These are phyloP conservation scores for Ogataea neopini DNA, from an alignment of 805 yeast species.

Conservation along the genomic window DNA sequence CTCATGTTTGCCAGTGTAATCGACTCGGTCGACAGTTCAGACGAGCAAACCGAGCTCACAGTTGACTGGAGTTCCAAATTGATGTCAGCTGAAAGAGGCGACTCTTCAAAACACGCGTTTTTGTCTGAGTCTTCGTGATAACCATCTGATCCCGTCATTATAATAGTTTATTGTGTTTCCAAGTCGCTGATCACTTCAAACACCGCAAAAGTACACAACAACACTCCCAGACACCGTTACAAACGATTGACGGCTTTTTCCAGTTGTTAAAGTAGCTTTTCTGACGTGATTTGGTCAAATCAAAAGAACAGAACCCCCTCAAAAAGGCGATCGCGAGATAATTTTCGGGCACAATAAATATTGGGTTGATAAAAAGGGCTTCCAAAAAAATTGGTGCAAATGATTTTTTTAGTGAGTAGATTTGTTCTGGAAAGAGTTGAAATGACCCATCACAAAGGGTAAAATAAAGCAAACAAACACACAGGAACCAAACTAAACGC, in stretches of 20 bases:
- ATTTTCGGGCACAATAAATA: slow-evolving; percentile 1
- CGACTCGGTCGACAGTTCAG: slow-evolving; percentile 16
- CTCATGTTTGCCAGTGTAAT: slow-evolving; percentile 8
- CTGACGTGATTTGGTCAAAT: not conserved
- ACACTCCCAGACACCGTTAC: not conserved
- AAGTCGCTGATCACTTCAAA: too few relatives aligned
- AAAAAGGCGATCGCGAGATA: slow-evolving; percentile 4
- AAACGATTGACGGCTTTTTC: not conserved
- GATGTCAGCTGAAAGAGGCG: slow-evolving; percentile 14
- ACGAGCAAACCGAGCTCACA: slow-evolving; percentile 13
- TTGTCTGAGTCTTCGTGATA: not conserved
- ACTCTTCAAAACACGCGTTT: slow-evolving; percentile 13
- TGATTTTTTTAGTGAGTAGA: not conserved
- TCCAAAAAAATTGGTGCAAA: not conserved
- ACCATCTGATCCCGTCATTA: not conserved
- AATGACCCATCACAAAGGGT: not conserved
- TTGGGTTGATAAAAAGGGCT: too few relatives aligned
- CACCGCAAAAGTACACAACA: not conserved
- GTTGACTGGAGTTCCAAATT: slow-evolving; percentile 14
- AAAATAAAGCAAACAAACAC: not conserved
- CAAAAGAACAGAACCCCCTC: not conserved
- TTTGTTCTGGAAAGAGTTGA: not conserved
- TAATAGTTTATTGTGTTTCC: too few relatives aligned
- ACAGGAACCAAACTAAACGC: too few relatives aligned
- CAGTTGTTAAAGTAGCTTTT: not conserved